phyloP scores from a whole-genome alignment of 2,329 filamentous ascomycete genomes.

The Thelonectria discophora region DNA sequence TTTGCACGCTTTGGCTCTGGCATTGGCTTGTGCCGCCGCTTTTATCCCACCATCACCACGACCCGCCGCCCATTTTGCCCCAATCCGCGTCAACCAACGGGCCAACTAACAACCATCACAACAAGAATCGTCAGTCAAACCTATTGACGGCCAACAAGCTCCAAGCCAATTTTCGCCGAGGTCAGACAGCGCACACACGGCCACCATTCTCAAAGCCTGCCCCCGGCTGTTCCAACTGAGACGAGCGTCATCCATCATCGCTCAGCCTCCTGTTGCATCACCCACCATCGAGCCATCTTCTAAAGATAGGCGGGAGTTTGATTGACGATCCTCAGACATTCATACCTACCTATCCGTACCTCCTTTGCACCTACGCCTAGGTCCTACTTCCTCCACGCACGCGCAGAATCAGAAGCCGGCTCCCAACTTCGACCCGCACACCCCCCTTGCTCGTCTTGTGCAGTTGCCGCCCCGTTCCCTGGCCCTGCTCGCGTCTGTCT shows the following conservation, averaged over 20 bases:
- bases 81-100: constrained; percentile 36
- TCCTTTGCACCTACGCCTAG: no score
- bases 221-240: constrained; percentile 18
- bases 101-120: constrained; percentile 39
- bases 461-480: constrained; percentile 30
- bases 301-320: constrained; percentile 14
- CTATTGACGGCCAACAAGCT: constrained; percentile 30
- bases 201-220: constrained; percentile 29
- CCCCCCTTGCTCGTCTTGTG: constrained; percentile 32
- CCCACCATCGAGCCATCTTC: constrained; percentile 5
- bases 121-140: constrained; percentile 21
- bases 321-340: constrained; percentile 23
- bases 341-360: no score
- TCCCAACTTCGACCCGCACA: constrained; percentile 15
- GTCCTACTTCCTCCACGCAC: constrained; percentile 2
- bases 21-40: constrained; percentile 39
- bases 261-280: constrained; percentile 20
- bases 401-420: constrained; percentile 12
- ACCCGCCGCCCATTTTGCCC: constrained; percentile 30
- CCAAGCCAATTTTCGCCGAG: constrained; percentile 17
- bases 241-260: constrained; percentile 11
- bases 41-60: constrained; percentile 37
- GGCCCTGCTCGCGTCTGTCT: constrained; percentile 31
- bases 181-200: constrained; percentile 21
- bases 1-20: constrained; percentile 26